Conservation (phyloP, 768 basidiomycete species). For the Suillus luteus region DNA sequence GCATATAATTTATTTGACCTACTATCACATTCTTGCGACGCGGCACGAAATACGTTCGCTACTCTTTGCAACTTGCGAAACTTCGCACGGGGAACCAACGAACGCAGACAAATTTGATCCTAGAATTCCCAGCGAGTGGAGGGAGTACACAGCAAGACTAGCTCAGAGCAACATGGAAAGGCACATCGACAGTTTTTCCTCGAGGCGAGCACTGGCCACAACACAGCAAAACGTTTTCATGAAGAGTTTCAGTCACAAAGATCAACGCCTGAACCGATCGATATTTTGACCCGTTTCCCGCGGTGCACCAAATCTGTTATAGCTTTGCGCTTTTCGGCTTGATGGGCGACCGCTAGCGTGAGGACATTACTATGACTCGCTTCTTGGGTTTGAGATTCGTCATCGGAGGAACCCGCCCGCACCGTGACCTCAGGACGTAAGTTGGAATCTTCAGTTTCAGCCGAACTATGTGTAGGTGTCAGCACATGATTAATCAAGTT, state of each 20-base stretch:
- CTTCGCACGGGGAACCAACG: background rate
- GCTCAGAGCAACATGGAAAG: background rate
- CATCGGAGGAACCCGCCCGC: slow-evolving; percentile 13
- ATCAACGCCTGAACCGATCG: slow-evolving; percentile 67
- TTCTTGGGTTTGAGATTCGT: slow-evolving; percentile 43
- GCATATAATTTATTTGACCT: background rate
- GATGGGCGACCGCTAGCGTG: slow-evolving; percentile 18
- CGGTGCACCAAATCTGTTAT: slow-evolving; percentile 17
- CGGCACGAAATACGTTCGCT: background rate
- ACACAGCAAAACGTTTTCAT: slow-evolving; percentile 11
- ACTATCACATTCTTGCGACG: background rate
- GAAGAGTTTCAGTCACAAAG: slow-evolving; percentile 59
- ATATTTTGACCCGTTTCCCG: slow-evolving; percentile 71
- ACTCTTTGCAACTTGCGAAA: background rate
- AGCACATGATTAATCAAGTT: background rate
- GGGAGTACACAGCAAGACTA: slow-evolving; percentile 3
- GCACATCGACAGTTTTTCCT: background rate
- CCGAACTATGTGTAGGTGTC: slow-evolving; percentile 2
- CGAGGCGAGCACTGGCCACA: slow-evolving; percentile 4
- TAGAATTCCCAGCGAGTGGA: background rate
- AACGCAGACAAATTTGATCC: background rate
- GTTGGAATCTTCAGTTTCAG: background rate
- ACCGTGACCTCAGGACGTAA: background rate
- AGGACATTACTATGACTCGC: slow-evolving; percentile 34
- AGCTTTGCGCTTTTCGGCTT: slow-evolving; percentile 37